phyloP scores from a whole-genome alignment of 495 filamentous ascomycete species.

The Penicillium riverlandense region DNA sequence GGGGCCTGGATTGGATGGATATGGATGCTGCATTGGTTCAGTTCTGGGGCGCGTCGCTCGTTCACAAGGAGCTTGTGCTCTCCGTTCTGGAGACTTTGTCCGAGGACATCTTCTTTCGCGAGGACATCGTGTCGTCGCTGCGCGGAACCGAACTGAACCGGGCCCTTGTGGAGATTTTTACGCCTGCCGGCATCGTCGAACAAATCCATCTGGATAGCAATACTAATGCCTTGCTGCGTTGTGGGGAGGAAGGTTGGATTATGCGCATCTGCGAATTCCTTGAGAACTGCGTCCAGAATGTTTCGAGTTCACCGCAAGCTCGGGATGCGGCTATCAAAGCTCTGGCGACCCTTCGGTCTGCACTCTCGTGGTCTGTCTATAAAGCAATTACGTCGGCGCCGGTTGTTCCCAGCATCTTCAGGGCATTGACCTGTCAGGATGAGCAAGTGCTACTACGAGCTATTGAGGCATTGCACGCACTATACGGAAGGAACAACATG shows the following conservation, averaged over 20 bases:
- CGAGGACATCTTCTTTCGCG: slow-evolving; percentile 86
- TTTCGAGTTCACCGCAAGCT: slow-evolving; percentile 55
- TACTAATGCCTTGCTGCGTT: slow-evolving; percentile 54
- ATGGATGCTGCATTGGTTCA: slow-evolving; percentile 82
- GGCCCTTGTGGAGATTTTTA: slow-evolving; percentile 88
- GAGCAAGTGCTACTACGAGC: slow-evolving; percentile 73
- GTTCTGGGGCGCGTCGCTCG: slow-evolving; percentile 68
- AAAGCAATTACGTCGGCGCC: slow-evolving; percentile 65
- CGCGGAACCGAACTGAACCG: slow-evolving; percentile 78
- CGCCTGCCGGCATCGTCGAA: slow-evolving; percentile 64
- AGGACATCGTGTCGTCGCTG: slow-evolving; percentile 76
- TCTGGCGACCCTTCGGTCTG: slow-evolving; percentile 66
- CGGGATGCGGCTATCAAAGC: slow-evolving; percentile 60
- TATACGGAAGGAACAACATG: slow-evolving; percentile 70
- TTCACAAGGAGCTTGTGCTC: slow-evolving; percentile 74
- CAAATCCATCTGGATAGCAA: slow-evolving; percentile 66
- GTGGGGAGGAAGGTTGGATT: slow-evolving; percentile 81
- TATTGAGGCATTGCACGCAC: slow-evolving; percentile 72
- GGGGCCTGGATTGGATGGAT: slow-evolving; percentile 84
- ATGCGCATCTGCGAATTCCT: slow-evolving; percentile 68
- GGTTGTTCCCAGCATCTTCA: slow-evolving; percentile 65
- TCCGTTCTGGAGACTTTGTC: slow-evolving; percentile 86
- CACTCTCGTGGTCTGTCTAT: slow-evolving; percentile 77
- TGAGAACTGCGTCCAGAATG: slow-evolving; percentile 59
- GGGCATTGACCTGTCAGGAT: slow-evolving; percentile 63